These are phyloP conservation scores for Aureobasidium sp. DNA, from an alignment of 2,329 filamentous ascomycete species.

Conservation along the genomic window DNA sequence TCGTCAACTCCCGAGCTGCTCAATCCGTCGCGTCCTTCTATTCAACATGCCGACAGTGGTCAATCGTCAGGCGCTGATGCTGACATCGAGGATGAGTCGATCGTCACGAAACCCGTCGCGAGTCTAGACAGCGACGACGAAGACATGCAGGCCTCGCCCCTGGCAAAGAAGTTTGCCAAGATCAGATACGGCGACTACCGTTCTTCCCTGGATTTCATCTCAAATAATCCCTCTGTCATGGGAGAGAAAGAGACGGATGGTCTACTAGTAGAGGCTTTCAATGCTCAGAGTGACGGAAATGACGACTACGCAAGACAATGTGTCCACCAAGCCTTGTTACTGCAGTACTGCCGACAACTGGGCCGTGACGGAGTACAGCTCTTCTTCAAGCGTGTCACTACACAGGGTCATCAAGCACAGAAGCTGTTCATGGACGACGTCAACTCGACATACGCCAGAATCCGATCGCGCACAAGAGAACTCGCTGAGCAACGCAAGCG, in stretches of 20 bases:
- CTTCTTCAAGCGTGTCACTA: slow-evolving; percentile 96
- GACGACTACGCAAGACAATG: slow-evolving; percentile 54
- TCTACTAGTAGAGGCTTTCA: slow-evolving; percentile 83
- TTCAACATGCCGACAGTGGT: slow-evolving; percentile 33
- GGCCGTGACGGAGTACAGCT: slow-evolving; percentile 79
- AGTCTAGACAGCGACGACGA: slow-evolving; percentile 57
- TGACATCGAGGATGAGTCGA: slow-evolving; percentile 48
- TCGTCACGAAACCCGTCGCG: slow-evolving; percentile 31
- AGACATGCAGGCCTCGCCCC: slow-evolving; percentile 64
- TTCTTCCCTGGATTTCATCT: slow-evolving; percentile 66
- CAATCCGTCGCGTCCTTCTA: slow-evolving; percentile 51
- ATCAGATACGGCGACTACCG: slow-evolving; percentile 71
- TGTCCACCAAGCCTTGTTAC: slow-evolving; percentile 83
- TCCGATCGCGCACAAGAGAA: slow-evolving; percentile 67
- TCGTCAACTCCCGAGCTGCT: slow-evolving; percentile 42
- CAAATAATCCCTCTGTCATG: slow-evolving; percentile 68
- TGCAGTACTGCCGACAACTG: slow-evolving; percentile 90
- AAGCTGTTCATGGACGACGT: slow-evolving; percentile 92
- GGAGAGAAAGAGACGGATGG: slow-evolving; percentile 84
- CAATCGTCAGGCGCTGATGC: slow-evolving; percentile 53
- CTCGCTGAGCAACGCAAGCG: slow-evolving; percentile 53
- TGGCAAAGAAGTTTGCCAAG: slow-evolving; percentile 72
- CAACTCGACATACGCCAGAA: slow-evolving; percentile 74
- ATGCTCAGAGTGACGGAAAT: slow-evolving; percentile 68
- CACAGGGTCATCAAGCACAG: slow-evolving; percentile 78